Base-by-base conservation (phyloP, 1,284 basidiomycete species). In the Cryptococcus jaspeensis region DNA sequence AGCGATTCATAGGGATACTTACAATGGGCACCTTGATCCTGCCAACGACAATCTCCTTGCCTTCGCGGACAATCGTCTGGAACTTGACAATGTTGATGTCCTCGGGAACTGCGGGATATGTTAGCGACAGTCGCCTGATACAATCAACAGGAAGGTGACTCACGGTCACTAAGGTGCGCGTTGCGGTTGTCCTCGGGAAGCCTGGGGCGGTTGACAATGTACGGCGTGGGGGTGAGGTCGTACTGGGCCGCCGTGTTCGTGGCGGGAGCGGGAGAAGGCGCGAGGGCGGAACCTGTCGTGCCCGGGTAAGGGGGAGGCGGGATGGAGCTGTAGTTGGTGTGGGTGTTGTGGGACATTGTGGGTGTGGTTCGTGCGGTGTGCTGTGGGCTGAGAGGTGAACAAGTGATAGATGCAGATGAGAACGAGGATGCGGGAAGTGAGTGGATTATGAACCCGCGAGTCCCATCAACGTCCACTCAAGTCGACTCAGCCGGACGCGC, bases 1-100 rank as follows among this genome's bases (percentile, higher is more conserved):
- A 32, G 28, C 4, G 9, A 9, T 32, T 25, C 20, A 23, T n/a
- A 46, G 15, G 22, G 16, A 9, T 18, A 80, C 85, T 68, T 77
- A 91, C 88, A 51, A 92, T 95, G 47, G 89, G 89, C 53, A 97
- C 89, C 81, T 98, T 99, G 78, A 98, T 84, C 60, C 95, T 83
- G 9, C 92, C 95, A 56, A 92, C 90, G 58, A 91, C 83, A 67
- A 94, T 92, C 79, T 91, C 86, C 72, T 85, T 84, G 22, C 85
- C 87, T 70, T 91, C 88, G 57, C 88, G 85, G 69, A 85, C 86
- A 58, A 92, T 84, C 52, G 88, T 85, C 80, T 90, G 89, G 71
- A 90, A 90, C 78, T 91, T 92, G 64, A 91, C 88, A 38, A 77
- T 67, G 15, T 64, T 60, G 22, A 64, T 64, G 48, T 77, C 77